Evolutionary conservation across 148 eudicot species (phyloP).

Genomic region (Agrostemma githago): DNA sequence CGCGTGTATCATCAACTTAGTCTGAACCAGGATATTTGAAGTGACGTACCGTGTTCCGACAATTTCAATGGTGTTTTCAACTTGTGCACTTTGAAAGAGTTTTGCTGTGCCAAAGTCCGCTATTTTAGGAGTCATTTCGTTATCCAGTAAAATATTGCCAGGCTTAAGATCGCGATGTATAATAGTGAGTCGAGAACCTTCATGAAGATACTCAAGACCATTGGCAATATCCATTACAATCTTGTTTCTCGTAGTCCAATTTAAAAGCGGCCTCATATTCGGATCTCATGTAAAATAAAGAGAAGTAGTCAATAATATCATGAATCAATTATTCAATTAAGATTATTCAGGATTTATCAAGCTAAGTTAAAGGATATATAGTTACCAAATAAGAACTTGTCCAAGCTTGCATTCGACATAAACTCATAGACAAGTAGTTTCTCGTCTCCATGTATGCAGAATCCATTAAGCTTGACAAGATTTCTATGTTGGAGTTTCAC

Average conservation of each 20-base stretch:
- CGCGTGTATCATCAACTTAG: too few species aligned
- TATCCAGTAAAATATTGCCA: constrained; percentile 18
- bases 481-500: constrained; percentile 22
- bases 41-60: constrained; percentile 22
- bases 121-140: constrained; percentile 37
- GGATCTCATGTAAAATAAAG: background rate
- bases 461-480: constrained; percentile 11
- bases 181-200: constrained; percentile 7
- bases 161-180: background rate
- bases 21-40: background rate
- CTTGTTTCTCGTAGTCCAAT: constrained; percentile 13
- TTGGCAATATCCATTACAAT: constrained; percentile 21
- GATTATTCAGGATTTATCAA: too few species aligned
- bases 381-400: constrained; percentile 7
- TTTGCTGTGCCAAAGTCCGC: constrained; percentile 70
- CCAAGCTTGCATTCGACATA: constrained; percentile 17
- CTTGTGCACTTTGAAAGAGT: constrained; percentile 27
- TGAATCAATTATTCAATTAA: too few species aligned
- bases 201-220: constrained; percentile 21
- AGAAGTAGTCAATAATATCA: too few species aligned
- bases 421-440: constrained; percentile 19
- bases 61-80: constrained; percentile 45
- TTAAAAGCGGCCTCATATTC: background rate
- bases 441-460: background rate
- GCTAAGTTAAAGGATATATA: background rate